Conservation (phyloP, 257 asterid genomes). For the Solanum pinnatisectum region DNA sequence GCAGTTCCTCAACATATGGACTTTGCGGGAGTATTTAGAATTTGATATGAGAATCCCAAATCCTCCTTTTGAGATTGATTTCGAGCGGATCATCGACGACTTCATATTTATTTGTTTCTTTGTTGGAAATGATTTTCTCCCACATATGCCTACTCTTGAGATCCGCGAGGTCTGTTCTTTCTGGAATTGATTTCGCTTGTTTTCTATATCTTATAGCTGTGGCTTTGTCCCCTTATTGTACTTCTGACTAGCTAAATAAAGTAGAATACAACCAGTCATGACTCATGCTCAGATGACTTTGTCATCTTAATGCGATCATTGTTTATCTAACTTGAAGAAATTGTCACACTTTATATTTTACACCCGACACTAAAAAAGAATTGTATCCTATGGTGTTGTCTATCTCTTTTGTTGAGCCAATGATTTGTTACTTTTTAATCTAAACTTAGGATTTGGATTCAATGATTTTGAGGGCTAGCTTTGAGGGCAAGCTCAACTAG, state of each 20-base stretch:
- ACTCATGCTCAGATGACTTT: neutral
- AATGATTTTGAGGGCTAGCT: neutral
- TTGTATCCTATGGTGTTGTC: neutral
- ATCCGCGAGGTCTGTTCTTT: slow-evolving; percentile 77
- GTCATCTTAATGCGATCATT: neutral
- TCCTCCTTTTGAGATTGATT: slow-evolving; percentile 67
- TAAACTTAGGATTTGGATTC: neutral
- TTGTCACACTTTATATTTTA: neutral
- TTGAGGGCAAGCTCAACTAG: neutral
- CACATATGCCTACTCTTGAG: slow-evolving; percentile 99
- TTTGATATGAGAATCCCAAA: slow-evolving; percentile 89
- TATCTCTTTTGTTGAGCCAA: neutral
- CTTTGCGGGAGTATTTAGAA: slow-evolving; percentile 89
- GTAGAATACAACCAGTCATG: neutral
- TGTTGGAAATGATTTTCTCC: slow-evolving; percentile 95
- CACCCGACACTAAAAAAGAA: neutral
- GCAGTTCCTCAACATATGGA: slow-evolving; percentile 94
- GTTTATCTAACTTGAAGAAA: neutral
- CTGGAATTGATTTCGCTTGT: neutral
- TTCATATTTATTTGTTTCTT: slow-evolving; percentile 95
- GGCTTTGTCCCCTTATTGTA: no score
- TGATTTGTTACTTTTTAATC: neutral
- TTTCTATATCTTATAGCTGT: slow-evolving; percentile 1
- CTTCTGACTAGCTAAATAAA: neutral
- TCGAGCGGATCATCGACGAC: slow-evolving; percentile 83